Evolutionary conservation across 2,329 filamentous ascomycete species (phyloP), one percentile per base, ranked within the genome.

Genomic region (Nemania serpens): DNA sequence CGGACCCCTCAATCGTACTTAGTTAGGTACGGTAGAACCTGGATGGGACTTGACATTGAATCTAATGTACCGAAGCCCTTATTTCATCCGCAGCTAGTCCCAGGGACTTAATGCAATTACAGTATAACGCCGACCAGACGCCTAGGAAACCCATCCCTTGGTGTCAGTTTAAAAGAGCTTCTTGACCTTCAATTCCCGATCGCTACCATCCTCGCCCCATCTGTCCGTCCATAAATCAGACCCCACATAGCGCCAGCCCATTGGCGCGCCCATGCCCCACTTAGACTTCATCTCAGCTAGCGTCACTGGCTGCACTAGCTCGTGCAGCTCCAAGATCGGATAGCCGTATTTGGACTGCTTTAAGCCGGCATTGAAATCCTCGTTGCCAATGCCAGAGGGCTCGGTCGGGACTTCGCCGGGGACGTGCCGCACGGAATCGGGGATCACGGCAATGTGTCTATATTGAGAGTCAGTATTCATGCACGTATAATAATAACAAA

Each of bases 261-360:
- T 55, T 1, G 57, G 57, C 13, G 50, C 56, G 46, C 43, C 41
- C 45, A 59, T 50, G 15, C 5, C 41, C 57, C 57, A 59, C 50
- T 55, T 50, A 18, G 50, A 25, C 50, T 55, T 55, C 57, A 59
- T 59, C 57, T 59, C 57, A 6, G 45, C 37, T 2, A 45, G 50
- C n/a, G 50, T 45, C 20, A 59, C 57, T 2, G 57, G 57, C 41
- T 55, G 29, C 9, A 55, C 37, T 5, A 59, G 45, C 57, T 59
- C 51, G 33, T 55, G 55, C 13, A 59, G 39, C 17, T 55, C 50
- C 15, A 59, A 17, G 12, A 59, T 55, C 12, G 57, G 57, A 29
- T 59, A 59, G 10, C 34, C 37, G 22, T 47, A 58, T 33, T 45
- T 45, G 42, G 42, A 45, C 42, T 20, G n/a, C 42, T 45, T 45